Evolutionary conservation across 2,329 filamentous ascomycete species (phyloP).

Genomic region (Drechmeria coniospora): DNA sequence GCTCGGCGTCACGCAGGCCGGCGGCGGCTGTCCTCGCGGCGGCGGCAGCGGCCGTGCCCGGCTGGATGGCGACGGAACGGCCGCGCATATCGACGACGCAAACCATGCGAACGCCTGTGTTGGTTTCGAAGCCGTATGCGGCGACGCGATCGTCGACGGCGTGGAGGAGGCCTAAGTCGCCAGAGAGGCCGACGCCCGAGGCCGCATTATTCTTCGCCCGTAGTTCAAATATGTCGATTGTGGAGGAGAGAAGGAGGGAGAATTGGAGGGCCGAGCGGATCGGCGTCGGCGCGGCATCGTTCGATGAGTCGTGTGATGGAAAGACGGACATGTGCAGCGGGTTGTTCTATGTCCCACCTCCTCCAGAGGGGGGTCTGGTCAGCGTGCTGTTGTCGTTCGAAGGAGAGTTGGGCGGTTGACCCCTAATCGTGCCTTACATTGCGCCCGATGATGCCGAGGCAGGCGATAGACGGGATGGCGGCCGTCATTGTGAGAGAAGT

Average conservation of each 20-base stretch:
- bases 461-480: constrained; percentile 68
- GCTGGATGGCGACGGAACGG: constrained; percentile 25
- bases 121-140: constrained; percentile 92
- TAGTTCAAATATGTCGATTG: constrained; percentile 85
- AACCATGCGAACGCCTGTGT: constrained; percentile 83
- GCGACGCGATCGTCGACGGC: constrained; percentile 86
- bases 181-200: constrained; percentile 39
- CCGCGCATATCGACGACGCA: constrained; percentile 86
- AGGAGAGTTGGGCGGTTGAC: no score
- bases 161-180: constrained; percentile 83
- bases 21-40: constrained; percentile 27
- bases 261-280: constrained; percentile 71
- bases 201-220: constrained; percentile 55
- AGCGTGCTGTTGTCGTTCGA: no score
- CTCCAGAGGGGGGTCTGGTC: no score
- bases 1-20: constrained; percentile 69
- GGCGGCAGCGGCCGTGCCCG: constrained; percentile 1
- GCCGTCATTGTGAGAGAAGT: no score
- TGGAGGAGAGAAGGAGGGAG: constrained; percentile 78
- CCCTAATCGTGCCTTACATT: constrained; percentile 56
- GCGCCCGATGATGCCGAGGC: constrained; percentile 85
- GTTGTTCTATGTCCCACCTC: constrained; percentile 62
- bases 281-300: constrained; percentile 34
- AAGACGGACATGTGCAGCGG: constrained; percentile 89
- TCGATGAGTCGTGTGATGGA: constrained; percentile 49